phyloP scores from a whole-genome alignment of 2,329 filamentous ascomycete genomes.

The Aspergillus sp. region DNA sequence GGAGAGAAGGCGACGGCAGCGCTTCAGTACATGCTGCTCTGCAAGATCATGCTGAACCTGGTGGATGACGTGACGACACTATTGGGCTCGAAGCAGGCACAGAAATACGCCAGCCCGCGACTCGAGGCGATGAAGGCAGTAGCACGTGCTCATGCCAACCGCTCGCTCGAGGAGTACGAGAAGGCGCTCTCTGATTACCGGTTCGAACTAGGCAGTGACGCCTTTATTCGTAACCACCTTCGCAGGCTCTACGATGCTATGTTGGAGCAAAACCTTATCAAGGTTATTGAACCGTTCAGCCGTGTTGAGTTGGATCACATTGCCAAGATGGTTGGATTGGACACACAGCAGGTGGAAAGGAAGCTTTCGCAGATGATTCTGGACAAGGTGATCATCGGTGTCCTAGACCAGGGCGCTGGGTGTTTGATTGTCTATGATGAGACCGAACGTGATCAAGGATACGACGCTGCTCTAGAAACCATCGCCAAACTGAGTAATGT shows the following conservation, averaged over 20 bases:
- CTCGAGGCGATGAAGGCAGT: slow-evolving; percentile 99
- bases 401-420: slow-evolving; percentile 95
- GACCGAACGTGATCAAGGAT: slow-evolving; percentile 87
- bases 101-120: slow-evolving; percentile 93
- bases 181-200: slow-evolving; percentile 86
- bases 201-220: slow-evolving; percentile 90
- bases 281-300: slow-evolving; percentile 98
- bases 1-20: slow-evolving; percentile 88
- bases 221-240: slow-evolving; percentile 96
- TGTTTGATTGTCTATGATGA: slow-evolving; percentile 98
- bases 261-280: slow-evolving; percentile 99
- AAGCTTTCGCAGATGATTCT: slow-evolving; percentile 99
- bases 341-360: slow-evolving; percentile 94
- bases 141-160: slow-evolving; percentile 90
- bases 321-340: slow-evolving; percentile 94
- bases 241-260: slow-evolving; percentile 96
- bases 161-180: slow-evolving; percentile 96
- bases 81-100: slow-evolving; percentile 93
- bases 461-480: slow-evolving; percentile 90
- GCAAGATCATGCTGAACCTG: slow-evolving; percentile 99
- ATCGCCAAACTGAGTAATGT: slow-evolving; percentile 97
- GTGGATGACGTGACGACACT: slow-evolving; percentile 94
- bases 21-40: slow-evolving; percentile 98
- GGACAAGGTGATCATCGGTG: slow-evolving; percentile 97
- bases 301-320: slow-evolving; percentile 96